Conservation (phyloP, 1,139 yeast species). For the Pichia sp. region DNA sequence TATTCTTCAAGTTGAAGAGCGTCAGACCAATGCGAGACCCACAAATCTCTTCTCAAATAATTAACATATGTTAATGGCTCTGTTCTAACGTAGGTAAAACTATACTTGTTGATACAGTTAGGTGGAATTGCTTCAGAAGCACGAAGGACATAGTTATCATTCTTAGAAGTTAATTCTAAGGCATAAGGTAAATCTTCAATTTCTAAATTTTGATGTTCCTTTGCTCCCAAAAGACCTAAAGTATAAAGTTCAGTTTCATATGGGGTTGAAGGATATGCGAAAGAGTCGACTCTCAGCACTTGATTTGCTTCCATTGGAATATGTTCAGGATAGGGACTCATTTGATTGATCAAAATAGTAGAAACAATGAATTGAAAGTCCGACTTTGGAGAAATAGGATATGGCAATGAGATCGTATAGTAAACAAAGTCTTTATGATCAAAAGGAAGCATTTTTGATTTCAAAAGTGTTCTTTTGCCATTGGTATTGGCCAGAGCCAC, state of each 20-base stretch:
- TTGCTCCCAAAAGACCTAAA: constrained; percentile 43
- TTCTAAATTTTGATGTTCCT: constrained; percentile 36
- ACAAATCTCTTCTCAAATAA: constrained; percentile 61
- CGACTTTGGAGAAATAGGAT: constrained; percentile 60
- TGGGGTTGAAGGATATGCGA: constrained; percentile 50
- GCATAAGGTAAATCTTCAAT: constrained; percentile 2
- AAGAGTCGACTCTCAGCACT: constrained; percentile 42
- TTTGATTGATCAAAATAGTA: constrained; percentile 40
- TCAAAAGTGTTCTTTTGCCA: constrained; percentile 23
- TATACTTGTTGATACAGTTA: constrained; percentile 39
- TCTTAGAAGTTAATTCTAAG: constrained; percentile 1
- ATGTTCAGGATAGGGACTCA: constrained; percentile 56
- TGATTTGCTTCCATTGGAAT: constrained; percentile 59
- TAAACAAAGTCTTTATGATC: constrained; percentile 29
- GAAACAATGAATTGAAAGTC: constrained; percentile 43
- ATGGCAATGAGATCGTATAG: constrained; percentile 47
- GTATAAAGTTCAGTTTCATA: constrained; percentile 51
- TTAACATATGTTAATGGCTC: constrained; percentile 56
- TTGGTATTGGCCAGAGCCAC: constrained; percentile 33
- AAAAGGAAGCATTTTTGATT: constrained; percentile 28
- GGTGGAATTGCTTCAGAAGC: constrained; percentile 28
- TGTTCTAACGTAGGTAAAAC: constrained; percentile 57
- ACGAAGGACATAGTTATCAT: neutral
- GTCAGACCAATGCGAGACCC: constrained; percentile 76
- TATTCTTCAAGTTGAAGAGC: constrained; percentile 69